Conservation (phyloP, 208 protist species). For the Leishmania martiniquensis region DNA sequence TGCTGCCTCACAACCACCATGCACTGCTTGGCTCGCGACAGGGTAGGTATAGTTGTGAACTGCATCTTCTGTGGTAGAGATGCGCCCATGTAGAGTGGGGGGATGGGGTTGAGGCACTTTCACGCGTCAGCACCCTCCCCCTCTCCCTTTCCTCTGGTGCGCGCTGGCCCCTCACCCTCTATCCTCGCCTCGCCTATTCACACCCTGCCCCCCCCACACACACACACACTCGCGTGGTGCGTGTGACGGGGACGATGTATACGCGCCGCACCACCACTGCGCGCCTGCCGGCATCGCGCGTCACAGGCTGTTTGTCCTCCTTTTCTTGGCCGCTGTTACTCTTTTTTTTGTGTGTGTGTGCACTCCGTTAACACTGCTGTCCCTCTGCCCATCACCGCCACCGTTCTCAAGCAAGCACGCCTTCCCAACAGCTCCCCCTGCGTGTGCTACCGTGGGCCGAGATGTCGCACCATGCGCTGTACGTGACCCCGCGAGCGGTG, state of each 20-base stretch:
- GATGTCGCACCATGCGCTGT: constrained; percentile 25
- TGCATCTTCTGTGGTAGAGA: no score
- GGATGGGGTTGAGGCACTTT: no score
- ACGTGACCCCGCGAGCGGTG: constrained; percentile 65
- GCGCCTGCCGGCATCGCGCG: background rate
- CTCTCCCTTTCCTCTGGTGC: background rate
- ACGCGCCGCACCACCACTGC: background rate
- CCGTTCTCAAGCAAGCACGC: background rate
- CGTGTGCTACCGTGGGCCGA: background rate
- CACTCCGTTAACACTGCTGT: no score
- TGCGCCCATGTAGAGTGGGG: no score
- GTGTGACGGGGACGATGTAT: background rate
- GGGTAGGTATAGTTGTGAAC: no score
- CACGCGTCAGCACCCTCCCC: background rate
- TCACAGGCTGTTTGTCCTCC: background rate
- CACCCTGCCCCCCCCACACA: background rate
- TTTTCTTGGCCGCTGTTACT: background rate
- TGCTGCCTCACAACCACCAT: no score
- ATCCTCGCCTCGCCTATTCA: background rate
- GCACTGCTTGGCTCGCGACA: no score
- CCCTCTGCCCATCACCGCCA: no score
- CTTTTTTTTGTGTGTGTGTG: no score
- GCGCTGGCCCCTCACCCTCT: background rate
- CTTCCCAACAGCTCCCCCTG: background rate
- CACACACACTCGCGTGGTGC: background rate